phyloP scores from a whole-genome alignment of 2,329 filamentous ascomycete species.

The Beauveria sp. region DNA sequence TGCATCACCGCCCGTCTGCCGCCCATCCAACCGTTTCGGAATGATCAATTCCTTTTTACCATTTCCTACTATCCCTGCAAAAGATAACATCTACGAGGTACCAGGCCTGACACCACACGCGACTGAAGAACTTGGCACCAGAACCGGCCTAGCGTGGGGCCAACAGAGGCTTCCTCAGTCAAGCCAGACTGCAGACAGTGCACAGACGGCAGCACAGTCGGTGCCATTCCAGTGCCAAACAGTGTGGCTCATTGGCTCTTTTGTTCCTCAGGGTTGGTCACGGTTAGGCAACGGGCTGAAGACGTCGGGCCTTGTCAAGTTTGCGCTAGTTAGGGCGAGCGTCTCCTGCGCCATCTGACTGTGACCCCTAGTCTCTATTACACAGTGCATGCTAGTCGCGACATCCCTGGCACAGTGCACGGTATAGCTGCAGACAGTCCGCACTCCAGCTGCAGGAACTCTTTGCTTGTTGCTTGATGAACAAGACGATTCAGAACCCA shows the following conservation, averaged over 20 bases:
- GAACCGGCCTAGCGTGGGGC: not conserved
- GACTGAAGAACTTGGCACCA: not conserved
- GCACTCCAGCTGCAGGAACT: not conserved
- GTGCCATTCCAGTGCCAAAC: slow-evolving; percentile 6
- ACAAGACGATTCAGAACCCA: slow-evolving; percentile 1
- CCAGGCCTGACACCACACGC: not conserved
- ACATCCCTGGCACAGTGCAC: slow-evolving; percentile 1
- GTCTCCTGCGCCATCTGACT: slow-evolving; percentile 2
- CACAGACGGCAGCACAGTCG: not conserved
- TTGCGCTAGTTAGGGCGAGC: not conserved
- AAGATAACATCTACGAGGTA: too few relatives aligned
- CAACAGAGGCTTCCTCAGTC: not conserved
- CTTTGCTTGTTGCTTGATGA: not conserved
- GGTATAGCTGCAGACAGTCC: not conserved
- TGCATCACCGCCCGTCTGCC: not conserved
- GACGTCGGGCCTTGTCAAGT: not conserved
- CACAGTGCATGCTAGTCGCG: not conserved
- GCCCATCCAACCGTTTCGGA: too few relatives aligned
- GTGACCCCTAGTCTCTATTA: not conserved
- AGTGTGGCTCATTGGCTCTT: slow-evolving; percentile 1
- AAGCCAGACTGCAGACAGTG: too few relatives aligned
- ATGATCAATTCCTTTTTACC: too few relatives aligned
- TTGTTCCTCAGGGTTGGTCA: not conserved
- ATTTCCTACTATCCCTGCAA: not conserved
- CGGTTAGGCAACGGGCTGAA: slow-evolving; percentile 1